phyloP scores from a whole-genome alignment of 2,329 filamentous ascomycete genomes.

The Ceratocystis cubensis region DNA sequence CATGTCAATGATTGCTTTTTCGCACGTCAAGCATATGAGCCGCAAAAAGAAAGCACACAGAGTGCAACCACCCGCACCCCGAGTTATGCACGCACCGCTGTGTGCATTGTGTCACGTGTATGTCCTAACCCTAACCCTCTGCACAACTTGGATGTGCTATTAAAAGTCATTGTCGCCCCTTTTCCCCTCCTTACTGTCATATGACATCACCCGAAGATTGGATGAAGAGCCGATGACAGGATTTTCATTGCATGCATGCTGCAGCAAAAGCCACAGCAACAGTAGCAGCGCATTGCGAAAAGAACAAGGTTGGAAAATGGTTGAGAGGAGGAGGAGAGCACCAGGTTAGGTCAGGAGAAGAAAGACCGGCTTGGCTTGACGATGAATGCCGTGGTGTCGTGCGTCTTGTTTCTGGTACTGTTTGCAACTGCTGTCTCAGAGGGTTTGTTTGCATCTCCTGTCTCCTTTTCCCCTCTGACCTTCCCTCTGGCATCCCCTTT shows the following conservation, averaged over 20 bases:
- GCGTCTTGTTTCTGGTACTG: too few relatives aligned
- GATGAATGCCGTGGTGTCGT: too few relatives aligned
- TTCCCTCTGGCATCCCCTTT: too few relatives aligned
- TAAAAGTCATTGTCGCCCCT: not conserved
- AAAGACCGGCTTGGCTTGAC: not conserved
- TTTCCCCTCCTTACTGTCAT: not conserved
- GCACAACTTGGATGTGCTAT: not conserved
- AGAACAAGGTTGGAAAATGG: not conserved
- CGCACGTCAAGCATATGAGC: too few relatives aligned
- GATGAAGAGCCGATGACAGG: not conserved
- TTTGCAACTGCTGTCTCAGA: too few relatives aligned
- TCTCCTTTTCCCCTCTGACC: too few relatives aligned
- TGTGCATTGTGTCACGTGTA: too few relatives aligned
- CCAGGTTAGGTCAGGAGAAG: not conserved
- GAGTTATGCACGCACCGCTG: too few relatives aligned
- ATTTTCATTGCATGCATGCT: slow-evolving; percentile 5
- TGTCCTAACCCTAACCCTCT: not conserved
- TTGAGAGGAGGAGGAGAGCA: not conserved
- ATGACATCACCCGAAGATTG: slow-evolving; percentile 7
- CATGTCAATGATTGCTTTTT: too few relatives aligned
- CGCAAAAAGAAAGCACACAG: too few relatives aligned
- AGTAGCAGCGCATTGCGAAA: not conserved
- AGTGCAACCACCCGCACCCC: too few relatives aligned
- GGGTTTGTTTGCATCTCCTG: too few relatives aligned
- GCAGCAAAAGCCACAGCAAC: not conserved